Base-by-base conservation (phyloP, 2,329 filamentous ascomycete species). In the Colletotrichum sp. region DNA sequence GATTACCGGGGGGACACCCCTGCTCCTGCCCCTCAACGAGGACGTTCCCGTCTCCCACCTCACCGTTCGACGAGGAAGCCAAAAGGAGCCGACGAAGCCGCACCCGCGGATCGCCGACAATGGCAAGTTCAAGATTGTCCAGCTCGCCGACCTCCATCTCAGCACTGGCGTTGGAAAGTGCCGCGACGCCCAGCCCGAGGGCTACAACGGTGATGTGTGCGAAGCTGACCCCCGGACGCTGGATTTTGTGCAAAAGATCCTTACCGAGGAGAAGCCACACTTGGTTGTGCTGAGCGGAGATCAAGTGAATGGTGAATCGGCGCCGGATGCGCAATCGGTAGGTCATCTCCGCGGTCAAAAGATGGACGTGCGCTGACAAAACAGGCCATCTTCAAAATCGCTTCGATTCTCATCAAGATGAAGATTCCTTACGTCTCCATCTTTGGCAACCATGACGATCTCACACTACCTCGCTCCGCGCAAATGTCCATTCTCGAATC, bases 361-460 rank as follows among this genome's bases (percentile, higher is more conserved):
- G 6, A 9, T 28, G 71, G 10, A 34, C 57, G 30, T 15, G n/a
- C 55, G 52, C 75, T 77, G 34, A 76, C 38, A 16, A 3, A 18
- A 24, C 8, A 94, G 92, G 95, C 96, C 48, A 94, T 99, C 75
- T 98, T 98, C 88, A 99, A 99, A 85, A 95, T 96, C 80, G 94
- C 95, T 8, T 93, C 95, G 64, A 89, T 98, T 15, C 92, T 99
- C 67, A 94, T 95, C 77, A 92, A 95, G 83, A 94, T 94, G 83
- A 95, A 95, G 80, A 95, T 99, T 48, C 97, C 97, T 0, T 99
- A 98, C 81, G 95, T 96, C 18, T 93, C 94, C 76, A 99, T 99
- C 75, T 98, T 99, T 81, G 97, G 97, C 72, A 99, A 99, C 83
- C 97, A 99, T 84, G 97, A 99, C 82, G 96, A 99, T 81, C 96